Conservation (phyloP, 164 flowering plant genomes). For the Tinospora cordifolia region DNA sequence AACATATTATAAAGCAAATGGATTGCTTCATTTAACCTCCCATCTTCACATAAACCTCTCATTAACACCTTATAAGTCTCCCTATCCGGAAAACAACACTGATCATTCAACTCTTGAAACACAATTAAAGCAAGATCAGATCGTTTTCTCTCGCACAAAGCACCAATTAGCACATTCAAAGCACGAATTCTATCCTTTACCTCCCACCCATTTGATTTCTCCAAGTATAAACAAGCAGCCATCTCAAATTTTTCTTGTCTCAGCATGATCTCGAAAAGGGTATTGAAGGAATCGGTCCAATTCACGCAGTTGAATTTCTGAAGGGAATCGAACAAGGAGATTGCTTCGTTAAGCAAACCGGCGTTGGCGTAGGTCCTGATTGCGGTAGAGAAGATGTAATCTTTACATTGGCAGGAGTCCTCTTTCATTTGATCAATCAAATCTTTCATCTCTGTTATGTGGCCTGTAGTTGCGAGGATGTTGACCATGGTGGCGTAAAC, state of each 20-base stretch:
- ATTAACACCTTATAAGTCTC: slow-evolving; percentile 6
- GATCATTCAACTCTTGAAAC: slow-evolving; percentile 4
- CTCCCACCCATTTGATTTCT: background rate
- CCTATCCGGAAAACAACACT: slow-evolving; percentile 7
- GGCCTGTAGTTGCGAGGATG: slow-evolving; percentile 6
- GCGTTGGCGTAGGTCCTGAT: slow-evolving; percentile 3
- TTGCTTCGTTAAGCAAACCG: slow-evolving; percentile 3
- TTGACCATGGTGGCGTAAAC: slow-evolving; percentile 10
- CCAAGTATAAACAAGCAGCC: background rate
- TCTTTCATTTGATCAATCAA: slow-evolving; percentile 8
- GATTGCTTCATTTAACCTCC: slow-evolving; percentile 9
- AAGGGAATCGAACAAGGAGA: background rate
- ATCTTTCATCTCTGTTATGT: background rate
- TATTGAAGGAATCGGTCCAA: slow-evolving; percentile 8
- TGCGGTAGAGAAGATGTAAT: background rate
- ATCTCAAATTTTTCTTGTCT: background rate
- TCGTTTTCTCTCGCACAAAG: background rate
- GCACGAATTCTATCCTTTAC: background rate
- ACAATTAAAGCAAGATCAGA: slow-evolving; percentile 4
- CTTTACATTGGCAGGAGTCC: slow-evolving; percentile 4
- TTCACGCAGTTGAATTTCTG: slow-evolving; percentile 8
- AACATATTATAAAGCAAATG: slow-evolving; percentile 10
- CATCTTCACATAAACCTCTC: slow-evolving; percentile 9
- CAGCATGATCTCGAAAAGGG: slow-evolving; percentile 2
- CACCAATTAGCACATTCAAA: slow-evolving; percentile 4